Percentiles rank a stretch among this genome's conserved stretches.
These are phyloP conservation scores for Xylaria sp. DNA, from an alignment of 2,329 filamentous ascomycete genomes.

Conservation along the genomic window DNA sequence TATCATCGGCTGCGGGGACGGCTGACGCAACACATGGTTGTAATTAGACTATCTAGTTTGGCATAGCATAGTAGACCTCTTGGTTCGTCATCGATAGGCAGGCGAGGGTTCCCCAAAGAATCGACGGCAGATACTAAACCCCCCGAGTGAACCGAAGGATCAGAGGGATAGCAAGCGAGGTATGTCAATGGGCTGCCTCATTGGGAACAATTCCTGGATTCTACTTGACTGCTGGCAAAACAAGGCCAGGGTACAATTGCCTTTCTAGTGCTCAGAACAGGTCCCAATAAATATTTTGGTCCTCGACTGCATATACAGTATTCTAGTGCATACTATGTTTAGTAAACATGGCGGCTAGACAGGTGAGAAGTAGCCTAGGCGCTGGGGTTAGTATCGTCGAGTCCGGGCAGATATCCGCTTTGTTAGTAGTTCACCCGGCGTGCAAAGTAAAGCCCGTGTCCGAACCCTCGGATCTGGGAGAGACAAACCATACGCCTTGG, in stretches of 20 bases:
- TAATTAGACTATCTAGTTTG: background rate
- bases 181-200: conserved; percentile 16
- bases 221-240: background rate
- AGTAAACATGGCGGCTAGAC: background rate
- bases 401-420: background rate
- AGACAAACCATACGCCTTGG: background rate
- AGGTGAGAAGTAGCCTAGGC: background rate
- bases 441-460: background rate
- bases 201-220: conserved; percentile 13
- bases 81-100: background rate
- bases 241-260: conserved; percentile 3
- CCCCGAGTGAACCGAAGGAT: conserved; percentile 17
- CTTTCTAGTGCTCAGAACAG: conserved; percentile 12
- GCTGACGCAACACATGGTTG: conserved; percentile 18
- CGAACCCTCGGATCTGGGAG: conserved; percentile 12
- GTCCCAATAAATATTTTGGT: no score
- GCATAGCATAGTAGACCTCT: no score
- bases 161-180: background rate
- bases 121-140: conserved; percentile 15
- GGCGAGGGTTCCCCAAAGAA: conserved; percentile 7
- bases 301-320: no score
- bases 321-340: background rate
- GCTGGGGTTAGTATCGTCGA: background rate
- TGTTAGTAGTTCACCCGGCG: conserved; percentile 1
- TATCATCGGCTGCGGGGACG: conserved; percentile 8